Conservation (phyloP, 495 filamentous ascomycete genomes). For the Aspergillus ostianus region DNA sequence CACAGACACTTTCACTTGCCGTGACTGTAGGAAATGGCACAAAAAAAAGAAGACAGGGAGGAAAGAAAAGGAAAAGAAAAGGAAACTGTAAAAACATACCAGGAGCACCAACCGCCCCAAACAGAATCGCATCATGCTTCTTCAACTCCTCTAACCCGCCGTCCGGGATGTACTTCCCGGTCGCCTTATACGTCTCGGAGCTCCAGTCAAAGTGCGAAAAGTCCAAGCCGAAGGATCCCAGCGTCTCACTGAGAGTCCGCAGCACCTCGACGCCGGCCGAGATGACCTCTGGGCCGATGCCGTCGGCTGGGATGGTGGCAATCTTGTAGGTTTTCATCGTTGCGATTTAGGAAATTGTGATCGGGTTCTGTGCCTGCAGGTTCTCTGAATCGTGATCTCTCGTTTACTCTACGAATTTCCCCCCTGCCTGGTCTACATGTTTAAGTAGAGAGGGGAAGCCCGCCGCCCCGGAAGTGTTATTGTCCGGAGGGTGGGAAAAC, state of each 20-base stretch:
- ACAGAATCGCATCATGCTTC: conserved; percentile 55
- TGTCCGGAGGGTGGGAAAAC: conserved; percentile 1
- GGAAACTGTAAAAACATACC: conserved; percentile 31
- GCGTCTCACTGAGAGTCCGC: conserved; percentile 39
- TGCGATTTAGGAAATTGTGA: not conserved
- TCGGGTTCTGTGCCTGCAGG: too few species aligned
- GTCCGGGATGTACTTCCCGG: conserved; percentile 54
- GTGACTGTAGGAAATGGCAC: not conserved
- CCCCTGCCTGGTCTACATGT: not conserved
- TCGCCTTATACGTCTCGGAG: conserved; percentile 51
- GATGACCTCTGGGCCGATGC: conserved; percentile 56
- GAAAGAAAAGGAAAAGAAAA: not conserved
- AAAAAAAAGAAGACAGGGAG: conserved; percentile 3
- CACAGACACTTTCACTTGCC: conserved; percentile 7
- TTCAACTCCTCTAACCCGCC: conserved; percentile 50
- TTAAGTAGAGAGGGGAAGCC: conserved; percentile 4
- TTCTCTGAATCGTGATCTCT: not conserved
- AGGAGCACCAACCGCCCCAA: conserved; percentile 56
- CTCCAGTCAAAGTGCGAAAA: conserved; percentile 54
- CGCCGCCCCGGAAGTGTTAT: conserved; percentile 17
- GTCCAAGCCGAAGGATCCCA: conserved; percentile 46
- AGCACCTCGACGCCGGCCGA: conserved; percentile 47
- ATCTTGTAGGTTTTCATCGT: conserved; percentile 43
- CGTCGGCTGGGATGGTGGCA: conserved; percentile 53
- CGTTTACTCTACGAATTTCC: not conserved